phyloP scores from a whole-genome alignment of 1,139 yeast genomes.

The Dujonia santamariae region DNA sequence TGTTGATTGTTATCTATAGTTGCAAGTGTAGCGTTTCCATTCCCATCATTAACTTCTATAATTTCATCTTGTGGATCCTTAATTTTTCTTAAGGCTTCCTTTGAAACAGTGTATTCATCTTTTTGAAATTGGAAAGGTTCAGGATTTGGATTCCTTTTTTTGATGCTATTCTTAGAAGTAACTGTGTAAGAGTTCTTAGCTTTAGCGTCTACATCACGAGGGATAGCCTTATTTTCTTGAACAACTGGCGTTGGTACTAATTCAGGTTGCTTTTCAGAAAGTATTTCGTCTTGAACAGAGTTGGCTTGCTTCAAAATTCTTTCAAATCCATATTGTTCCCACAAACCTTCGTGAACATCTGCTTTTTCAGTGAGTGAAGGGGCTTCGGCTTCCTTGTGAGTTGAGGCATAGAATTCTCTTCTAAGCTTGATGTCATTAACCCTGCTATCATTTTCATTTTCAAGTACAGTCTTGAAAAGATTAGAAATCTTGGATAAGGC shows the following conservation, averaged over 20 bases:
- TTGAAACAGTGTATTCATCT: conserved; percentile 3
- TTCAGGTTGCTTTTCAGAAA: too few species aligned
- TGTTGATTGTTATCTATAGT: conserved; percentile 41
- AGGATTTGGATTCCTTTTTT: not conserved
- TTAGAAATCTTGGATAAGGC: conserved; percentile 27
- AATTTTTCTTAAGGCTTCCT: conserved; percentile 18
- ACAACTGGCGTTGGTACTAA: not conserved
- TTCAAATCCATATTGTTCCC: conserved; percentile 5
- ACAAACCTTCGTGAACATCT: conserved; percentile 2
- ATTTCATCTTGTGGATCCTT: conserved; percentile 30
- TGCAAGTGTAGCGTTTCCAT: conserved; percentile 21
- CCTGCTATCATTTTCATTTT: conserved; percentile 34
- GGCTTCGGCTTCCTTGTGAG: conserved; percentile 21
- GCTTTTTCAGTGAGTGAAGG: not conserved
- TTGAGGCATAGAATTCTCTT: conserved; percentile 32
- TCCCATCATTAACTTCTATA: conserved; percentile 20
- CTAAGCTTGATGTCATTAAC: conserved; percentile 40
- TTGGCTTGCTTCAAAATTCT: conserved; percentile 5
- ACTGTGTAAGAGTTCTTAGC: not conserved
- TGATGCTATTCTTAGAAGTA: not conserved
- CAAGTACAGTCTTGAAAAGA: conserved; percentile 32
- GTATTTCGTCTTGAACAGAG: too few species aligned
- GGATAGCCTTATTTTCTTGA: not conserved
- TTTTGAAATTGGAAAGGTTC: conserved; percentile 1
- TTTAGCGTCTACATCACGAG: not conserved